These are phyloP conservation scores for Paecilomyces dactylethromorphus DNA, from an alignment of 2,329 filamentous ascomycete species.

Conservation along the genomic window DNA sequence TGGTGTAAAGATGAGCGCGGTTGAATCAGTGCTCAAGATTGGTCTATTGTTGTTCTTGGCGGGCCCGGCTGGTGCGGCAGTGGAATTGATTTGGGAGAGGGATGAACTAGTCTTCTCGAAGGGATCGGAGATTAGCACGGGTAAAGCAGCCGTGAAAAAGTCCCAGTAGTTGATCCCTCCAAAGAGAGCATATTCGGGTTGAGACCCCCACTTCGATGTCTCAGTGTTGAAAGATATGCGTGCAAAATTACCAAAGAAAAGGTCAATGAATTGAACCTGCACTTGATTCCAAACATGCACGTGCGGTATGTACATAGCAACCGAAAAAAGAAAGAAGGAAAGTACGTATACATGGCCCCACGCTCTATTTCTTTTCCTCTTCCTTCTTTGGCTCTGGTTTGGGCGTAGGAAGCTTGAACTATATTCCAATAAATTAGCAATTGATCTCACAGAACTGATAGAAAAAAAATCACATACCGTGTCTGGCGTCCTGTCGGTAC, in stretches of 20 bases:
- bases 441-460: background rate
- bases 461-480: conserved; percentile 39
- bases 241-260: background rate
- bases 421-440: conserved; percentile 9
- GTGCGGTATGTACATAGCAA: conserved; percentile 33
- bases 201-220: background rate
- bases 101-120: conserved; percentile 36
- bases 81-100: conserved; percentile 44
- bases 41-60: conserved; percentile 27
- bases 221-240: background rate
- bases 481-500: conserved; percentile 73
- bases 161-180: background rate
- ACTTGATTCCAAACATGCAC: conserved; percentile 6
- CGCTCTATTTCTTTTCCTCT: conserved; percentile 78
- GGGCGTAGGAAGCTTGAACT: conserved; percentile 90
- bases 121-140: conserved; percentile 3
- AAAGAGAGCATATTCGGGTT: background rate
- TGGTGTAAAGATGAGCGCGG: conserved; percentile 17
- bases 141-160: background rate
- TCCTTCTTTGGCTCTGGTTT: conserved; percentile 91
- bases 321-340: conserved; percentile 19
- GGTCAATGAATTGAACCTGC: background rate
- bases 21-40: conserved; percentile 27
- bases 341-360: conserved; percentile 27
- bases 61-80: conserved; percentile 40